Conservation (phyloP, 768 basidiomycete species). For the Trametes cubensis region DNA sequence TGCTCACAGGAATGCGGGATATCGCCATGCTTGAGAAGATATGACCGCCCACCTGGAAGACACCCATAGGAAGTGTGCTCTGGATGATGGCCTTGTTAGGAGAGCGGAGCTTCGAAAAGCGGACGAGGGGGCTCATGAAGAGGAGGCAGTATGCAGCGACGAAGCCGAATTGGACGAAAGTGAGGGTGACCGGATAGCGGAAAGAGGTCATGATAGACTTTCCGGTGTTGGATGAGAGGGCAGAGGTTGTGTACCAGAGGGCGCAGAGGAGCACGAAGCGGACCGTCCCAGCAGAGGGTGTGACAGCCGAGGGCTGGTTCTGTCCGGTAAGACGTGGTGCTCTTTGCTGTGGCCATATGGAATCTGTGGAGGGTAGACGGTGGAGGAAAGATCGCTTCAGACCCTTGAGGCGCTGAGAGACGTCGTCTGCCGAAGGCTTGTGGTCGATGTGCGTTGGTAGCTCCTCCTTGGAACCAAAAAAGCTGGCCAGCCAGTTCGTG, state of each 20-base stretch:
- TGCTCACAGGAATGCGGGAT: constrained; percentile 93
- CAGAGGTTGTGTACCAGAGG: constrained; percentile 93
- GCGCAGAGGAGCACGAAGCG: constrained; percentile 80
- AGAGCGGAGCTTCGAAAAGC: constrained; percentile 64
- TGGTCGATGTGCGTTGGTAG: constrained; percentile 21
- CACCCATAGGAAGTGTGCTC: constrained; percentile 91
- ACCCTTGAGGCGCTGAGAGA: constrained; percentile 17
- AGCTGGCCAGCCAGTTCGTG: constrained; percentile 29
- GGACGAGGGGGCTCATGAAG: constrained; percentile 75
- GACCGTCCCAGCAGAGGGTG: constrained; percentile 37
- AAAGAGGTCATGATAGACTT: constrained; percentile 94
- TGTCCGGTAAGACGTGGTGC: constrained; percentile 12
- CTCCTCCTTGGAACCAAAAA: constrained; percentile 17
- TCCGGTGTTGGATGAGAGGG: constrained; percentile 94
- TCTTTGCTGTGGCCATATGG: constrained; percentile 14
- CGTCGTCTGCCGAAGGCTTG: constrained; percentile 24
- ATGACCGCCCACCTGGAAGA: constrained; percentile 97
- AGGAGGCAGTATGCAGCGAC: constrained; percentile 85
- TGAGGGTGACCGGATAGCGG: constrained; percentile 93
- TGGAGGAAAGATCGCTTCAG: constrained; percentile 24
- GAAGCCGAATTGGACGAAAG: constrained; percentile 97
- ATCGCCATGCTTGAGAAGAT: constrained; percentile 98
- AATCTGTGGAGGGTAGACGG: constrained; percentile 18
- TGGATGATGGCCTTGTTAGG: constrained; percentile 75
- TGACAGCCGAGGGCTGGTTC: neutral